These are phyloP conservation scores for Neurospora discreta DNA, from an alignment of 495 filamentous ascomycete species.

Conservation along the genomic window DNA sequence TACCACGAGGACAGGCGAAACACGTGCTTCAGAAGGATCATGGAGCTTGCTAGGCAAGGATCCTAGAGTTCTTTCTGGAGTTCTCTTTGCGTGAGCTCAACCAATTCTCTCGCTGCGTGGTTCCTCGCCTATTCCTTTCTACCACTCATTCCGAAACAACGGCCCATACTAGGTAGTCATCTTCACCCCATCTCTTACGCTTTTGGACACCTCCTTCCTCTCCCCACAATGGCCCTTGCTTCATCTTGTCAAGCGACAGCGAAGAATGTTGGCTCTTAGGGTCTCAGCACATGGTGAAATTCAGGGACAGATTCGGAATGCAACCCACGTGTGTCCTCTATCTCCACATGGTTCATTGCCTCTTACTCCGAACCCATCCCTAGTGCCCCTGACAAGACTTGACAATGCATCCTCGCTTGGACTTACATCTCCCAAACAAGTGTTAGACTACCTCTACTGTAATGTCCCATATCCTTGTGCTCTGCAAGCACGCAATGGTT, in stretches of 20 bases:
- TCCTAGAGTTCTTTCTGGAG: background rate
- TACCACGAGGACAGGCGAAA: background rate
- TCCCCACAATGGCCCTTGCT: background rate
- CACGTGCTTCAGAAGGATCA: background rate
- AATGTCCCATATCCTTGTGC: background rate
- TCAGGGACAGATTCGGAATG: background rate
- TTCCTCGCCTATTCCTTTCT: background rate
- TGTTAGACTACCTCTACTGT: background rate
- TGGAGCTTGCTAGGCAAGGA: background rate
- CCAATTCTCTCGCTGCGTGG: background rate
- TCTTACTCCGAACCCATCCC: background rate
- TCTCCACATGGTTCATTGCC: background rate
- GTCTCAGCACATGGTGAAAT: background rate
- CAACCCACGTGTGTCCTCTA: background rate
- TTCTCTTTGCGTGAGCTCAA: background rate
- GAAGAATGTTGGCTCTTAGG: background rate
- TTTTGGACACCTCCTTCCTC: background rate
- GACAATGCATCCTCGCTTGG: background rate
- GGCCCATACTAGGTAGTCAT: background rate
- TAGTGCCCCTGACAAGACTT: background rate
- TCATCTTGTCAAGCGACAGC: background rate
- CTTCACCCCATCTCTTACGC: background rate
- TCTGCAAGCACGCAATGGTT: background rate
- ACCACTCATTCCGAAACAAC: background rate
- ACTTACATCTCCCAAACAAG: background rate